Base-by-base conservation (phyloP, 129 eudicot species). In the Apium graveolens region DNA sequence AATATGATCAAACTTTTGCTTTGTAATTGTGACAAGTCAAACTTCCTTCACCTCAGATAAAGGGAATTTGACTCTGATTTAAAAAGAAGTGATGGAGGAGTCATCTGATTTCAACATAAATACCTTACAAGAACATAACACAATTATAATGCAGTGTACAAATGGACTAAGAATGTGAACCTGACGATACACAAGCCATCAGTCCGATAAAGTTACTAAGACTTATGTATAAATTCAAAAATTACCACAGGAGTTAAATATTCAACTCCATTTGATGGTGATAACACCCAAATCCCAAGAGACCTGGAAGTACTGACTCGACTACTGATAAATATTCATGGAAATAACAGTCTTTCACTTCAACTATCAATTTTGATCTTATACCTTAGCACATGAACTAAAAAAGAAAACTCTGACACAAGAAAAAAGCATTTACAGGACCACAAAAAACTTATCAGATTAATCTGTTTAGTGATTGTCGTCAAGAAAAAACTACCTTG, bases 401-500 rank as follows among this genome's bases (percentile, higher is more conserved):
- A 20, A 66, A 66, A 65, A 32, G 24, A 31, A 32, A 66, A 29
- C 11, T 11, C 18, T 5, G 72, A 66, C 16, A 4, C 20, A 31
- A 21, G 32, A 60, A 66, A 13, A 3, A 21, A 11, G 10, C 37
- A 66, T 14, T 66, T 66, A 11, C 21, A 66, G 4, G 72, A 29
- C 24, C 21, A 8, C 13, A 5, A 49, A 75, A 49, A 20, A 32
- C 24, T 32, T 46, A 20, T 51, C 32, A 51, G 0, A 75, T 48
- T 0, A 27, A 13, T 27, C 20, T 43, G 16, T 43, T 42, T 51
- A 43, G 9, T 32, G 12, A 31, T 49, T 43, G 34, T 24, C 20
- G 38, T 74, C 31, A 12, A 1, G n/a, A 60, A 73, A 11, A 74
- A 34, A 48, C 78, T 71, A 90, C 96, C 97, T 86, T 85, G 66